Conservation (phyloP, 768 basidiomycete genomes). For the Trametes elegans region DNA sequence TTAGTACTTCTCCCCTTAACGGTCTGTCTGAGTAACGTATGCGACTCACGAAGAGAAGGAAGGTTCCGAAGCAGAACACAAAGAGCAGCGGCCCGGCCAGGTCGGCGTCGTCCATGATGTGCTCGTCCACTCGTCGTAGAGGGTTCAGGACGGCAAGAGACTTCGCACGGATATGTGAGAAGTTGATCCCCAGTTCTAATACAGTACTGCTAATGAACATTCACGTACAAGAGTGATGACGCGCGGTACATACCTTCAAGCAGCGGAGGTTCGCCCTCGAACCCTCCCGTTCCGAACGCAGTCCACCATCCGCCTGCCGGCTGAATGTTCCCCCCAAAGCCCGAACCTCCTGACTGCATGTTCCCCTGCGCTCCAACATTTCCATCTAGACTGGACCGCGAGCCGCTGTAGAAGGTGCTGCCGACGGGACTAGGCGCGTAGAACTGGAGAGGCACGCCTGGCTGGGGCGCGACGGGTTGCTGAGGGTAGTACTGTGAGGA, state of each 20-base stretch:
- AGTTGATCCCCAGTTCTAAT: constrained; percentile 95
- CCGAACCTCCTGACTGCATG: constrained; percentile 45
- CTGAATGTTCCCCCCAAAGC: constrained; percentile 75
- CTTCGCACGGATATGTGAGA: constrained; percentile 91
- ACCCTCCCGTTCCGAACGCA: constrained; percentile 92
- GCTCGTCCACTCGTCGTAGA: constrained; percentile 75
- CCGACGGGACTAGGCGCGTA: constrained; percentile 63
- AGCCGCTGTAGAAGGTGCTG: constrained; percentile 62
- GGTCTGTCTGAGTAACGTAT: too few species aligned
- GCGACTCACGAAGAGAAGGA: constrained; percentile 82
- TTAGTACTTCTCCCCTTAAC: too few species aligned
- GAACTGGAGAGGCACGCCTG: constrained; percentile 70
- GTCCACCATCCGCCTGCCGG: constrained; percentile 85
- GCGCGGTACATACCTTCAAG: constrained; percentile 69
- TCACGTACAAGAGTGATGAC: neutral
- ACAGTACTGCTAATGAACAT: neutral
- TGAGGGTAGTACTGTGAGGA: constrained; percentile 62
- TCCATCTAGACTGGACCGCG: constrained; percentile 77
- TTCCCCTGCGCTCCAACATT: constrained; percentile 56
- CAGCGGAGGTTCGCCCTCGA: constrained; percentile 94
- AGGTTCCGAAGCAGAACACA: constrained; percentile 91
- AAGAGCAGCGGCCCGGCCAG: constrained; percentile 95
- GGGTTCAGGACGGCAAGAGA: constrained; percentile 96
- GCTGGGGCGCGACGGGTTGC: constrained; percentile 37
- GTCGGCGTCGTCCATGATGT: constrained; percentile 99